phyloP scores from a whole-genome alignment of 345 rosid species.

The Brassica nigra region DNA sequence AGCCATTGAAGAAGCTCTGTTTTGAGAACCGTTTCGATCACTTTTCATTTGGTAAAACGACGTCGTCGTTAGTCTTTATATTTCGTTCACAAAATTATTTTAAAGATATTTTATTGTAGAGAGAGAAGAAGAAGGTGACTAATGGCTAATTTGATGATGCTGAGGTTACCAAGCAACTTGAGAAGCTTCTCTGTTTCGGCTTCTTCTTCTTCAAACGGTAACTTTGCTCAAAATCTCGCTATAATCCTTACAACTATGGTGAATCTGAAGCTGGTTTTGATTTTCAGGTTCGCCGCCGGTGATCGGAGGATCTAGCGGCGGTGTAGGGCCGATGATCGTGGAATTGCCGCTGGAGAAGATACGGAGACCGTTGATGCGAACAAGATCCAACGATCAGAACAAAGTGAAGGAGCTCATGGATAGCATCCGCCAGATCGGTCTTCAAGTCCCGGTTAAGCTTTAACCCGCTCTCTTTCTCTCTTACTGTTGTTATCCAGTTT shows the following conservation, averaged over 20 bases:
- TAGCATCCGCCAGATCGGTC: slow-evolving; percentile 75
- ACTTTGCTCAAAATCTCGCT: background rate
- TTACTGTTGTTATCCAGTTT: background rate
- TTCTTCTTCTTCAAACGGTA: slow-evolving; percentile 71
- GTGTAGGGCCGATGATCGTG: slow-evolving; percentile 61
- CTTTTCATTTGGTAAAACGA: background rate
- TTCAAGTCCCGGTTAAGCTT: slow-evolving; percentile 77
- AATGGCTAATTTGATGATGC: slow-evolving; percentile 64
- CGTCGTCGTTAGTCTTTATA: slow-evolving; percentile 6
- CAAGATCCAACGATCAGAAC: slow-evolving; percentile 77
- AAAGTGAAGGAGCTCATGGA: slow-evolving; percentile 89
- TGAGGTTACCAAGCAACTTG: slow-evolving; percentile 45
- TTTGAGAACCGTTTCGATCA: background rate
- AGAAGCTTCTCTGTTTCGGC: slow-evolving; percentile 65
- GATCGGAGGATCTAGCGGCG: slow-evolving; percentile 35
- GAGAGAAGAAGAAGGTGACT: background rate
- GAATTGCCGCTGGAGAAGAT: slow-evolving; percentile 80
- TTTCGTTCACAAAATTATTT: slow-evolving; percentile 27
- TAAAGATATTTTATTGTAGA: slow-evolving; percentile 1
- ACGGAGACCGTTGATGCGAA: slow-evolving; percentile 79
- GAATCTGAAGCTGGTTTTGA: background rate
- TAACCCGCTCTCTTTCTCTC: background rate
- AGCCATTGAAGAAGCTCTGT: background rate
- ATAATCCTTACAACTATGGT: background rate
- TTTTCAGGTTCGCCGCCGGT: slow-evolving; percentile 43